phyloP scores from a whole-genome alignment of 2,329 filamentous ascomycete genomes.

The Coniochaeta sp. region DNA sequence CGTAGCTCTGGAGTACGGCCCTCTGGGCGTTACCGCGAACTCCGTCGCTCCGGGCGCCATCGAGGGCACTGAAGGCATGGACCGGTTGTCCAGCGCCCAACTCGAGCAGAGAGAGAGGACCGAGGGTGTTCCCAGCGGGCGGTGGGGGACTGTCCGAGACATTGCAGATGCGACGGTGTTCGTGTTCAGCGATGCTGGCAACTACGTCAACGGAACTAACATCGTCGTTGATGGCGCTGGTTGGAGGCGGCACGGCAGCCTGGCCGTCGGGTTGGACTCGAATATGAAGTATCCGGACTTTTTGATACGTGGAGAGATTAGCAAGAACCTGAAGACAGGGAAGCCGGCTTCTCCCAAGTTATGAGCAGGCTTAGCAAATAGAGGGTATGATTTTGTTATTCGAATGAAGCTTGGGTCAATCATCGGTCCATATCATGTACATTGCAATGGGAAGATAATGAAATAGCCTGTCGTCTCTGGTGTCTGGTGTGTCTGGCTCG shows the following conservation, averaged over 20 bases:
- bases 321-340: conserved; percentile 30
- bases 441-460: no score
- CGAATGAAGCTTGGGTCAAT: background rate
- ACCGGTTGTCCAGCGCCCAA: conserved; percentile 43
- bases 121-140: conserved; percentile 59
- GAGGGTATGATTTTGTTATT: background rate
- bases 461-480: no score
- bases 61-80: conserved; percentile 73
- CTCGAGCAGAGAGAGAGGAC: conserved; percentile 23
- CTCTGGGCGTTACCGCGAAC: conserved; percentile 78
- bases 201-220: conserved; percentile 76
- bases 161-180: conserved; percentile 90
- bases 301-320: conserved; percentile 29
- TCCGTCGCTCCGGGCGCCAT: conserved; percentile 86
- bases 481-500: no score
- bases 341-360: conserved; percentile 9
- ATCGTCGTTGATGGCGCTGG: conserved; percentile 64
- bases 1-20: conserved; percentile 83
- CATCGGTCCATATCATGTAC: background rate
- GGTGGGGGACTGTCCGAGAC: conserved; percentile 74
- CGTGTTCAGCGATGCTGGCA: conserved; percentile 77
- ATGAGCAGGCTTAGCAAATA: background rate
- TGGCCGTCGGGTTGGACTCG: conserved; percentile 37
- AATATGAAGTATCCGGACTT: conserved; percentile 47
- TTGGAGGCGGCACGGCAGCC: conserved; percentile 43